These are phyloP conservation scores for Penicillium lagena DNA, from an alignment of 495 filamentous ascomycete species.

Conservation along the genomic window DNA sequence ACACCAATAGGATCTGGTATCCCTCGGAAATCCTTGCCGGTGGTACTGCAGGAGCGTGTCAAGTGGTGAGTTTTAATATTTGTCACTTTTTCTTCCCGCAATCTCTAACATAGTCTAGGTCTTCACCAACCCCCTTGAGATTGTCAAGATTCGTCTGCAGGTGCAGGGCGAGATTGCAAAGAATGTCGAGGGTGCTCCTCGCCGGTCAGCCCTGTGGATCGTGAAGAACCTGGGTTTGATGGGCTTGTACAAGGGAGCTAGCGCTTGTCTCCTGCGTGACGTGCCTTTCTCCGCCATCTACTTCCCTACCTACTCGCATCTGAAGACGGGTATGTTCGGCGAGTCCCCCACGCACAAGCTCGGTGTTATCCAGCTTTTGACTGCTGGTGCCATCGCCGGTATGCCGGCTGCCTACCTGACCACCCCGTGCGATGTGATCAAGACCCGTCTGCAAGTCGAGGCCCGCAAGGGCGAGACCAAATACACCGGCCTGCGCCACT, in stretches of 20 bases:
- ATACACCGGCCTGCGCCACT: slow-evolving; percentile 85
- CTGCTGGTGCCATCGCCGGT: slow-evolving; percentile 92
- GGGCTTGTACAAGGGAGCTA: slow-evolving; percentile 96
- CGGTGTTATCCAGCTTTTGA: slow-evolving; percentile 85
- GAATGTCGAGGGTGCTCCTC: slow-evolving; percentile 72
- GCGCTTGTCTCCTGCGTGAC: slow-evolving; percentile 88
- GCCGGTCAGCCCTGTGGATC: slow-evolving; percentile 95
- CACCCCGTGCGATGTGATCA: slow-evolving; percentile 97
- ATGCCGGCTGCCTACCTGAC: slow-evolving; percentile 98
- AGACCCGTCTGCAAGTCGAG: slow-evolving; percentile 95
- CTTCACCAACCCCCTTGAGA: slow-evolving; percentile 96
- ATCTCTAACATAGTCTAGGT: slow-evolving; percentile 43
- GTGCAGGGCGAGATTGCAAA: slow-evolving; percentile 95
- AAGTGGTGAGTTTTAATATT: slow-evolving; percentile 67
- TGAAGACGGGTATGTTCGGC: slow-evolving; percentile 91
- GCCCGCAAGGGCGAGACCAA: slow-evolving; percentile 86
- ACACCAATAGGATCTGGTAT: slow-evolving; percentile 67
- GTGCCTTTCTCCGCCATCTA: slow-evolving; percentile 98
- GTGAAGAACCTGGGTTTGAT: slow-evolving; percentile 91
- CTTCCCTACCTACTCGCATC: slow-evolving; percentile 92
- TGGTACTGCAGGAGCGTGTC: slow-evolving; percentile 85
- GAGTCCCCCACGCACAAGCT: slow-evolving; percentile 86
- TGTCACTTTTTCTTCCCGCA: neutral
- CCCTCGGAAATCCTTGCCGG: slow-evolving; percentile 76
- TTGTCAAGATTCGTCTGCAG: slow-evolving; percentile 97